Evolutionary conservation across 2,329 filamentous ascomycete species (phyloP).

Genomic region (Botrytis aclada): DNA sequence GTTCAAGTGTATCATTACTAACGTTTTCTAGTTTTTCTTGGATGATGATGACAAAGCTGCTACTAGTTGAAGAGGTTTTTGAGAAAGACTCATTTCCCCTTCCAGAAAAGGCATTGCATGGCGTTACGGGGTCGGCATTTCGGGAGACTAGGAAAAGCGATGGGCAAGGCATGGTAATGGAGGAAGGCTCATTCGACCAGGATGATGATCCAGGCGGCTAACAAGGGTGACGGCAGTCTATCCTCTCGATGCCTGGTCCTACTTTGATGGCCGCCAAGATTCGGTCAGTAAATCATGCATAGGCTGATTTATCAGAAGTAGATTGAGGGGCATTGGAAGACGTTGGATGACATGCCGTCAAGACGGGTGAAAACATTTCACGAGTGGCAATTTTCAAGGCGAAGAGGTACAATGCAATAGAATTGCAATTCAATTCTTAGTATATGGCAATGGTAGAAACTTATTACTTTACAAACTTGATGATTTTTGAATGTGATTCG

Average conservation of each 20-base stretch:
- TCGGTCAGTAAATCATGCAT: background rate
- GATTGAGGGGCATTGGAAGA: slow-evolving; percentile 56
- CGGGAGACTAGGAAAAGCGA: slow-evolving; percentile 32
- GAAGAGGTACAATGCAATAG: slow-evolving; percentile 8
- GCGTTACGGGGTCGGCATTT: slow-evolving; percentile 37
- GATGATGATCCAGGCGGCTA: slow-evolving; percentile 64
- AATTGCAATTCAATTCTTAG: slow-evolving; percentile 18
- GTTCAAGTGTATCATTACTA: slow-evolving; percentile 17
- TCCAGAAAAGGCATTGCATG: slow-evolving; percentile 34
- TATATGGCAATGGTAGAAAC: slow-evolving; percentile 23
- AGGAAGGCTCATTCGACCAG: slow-evolving; percentile 60
- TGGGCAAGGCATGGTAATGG: slow-evolving; percentile 41
- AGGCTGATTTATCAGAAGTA: slow-evolving; percentile 24
- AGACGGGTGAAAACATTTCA: slow-evolving; percentile 20
- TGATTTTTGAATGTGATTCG: slow-evolving; percentile 1
- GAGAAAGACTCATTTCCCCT: slow-evolving; percentile 42
- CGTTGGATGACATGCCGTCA: slow-evolving; percentile 59
- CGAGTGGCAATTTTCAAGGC: background rate
- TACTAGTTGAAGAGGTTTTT: slow-evolving; percentile 59
- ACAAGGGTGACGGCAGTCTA: slow-evolving; percentile 57
- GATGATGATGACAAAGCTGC: slow-evolving; percentile 63
- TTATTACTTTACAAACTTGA: slow-evolving; percentile 24
- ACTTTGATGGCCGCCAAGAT: slow-evolving; percentile 28
- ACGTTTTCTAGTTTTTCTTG: slow-evolving; percentile 76
- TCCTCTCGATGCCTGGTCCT: slow-evolving; percentile 57